phyloP scores from a whole-genome alignment of 805 yeast genomes.

The Barnettozyma sucrosica region DNA sequence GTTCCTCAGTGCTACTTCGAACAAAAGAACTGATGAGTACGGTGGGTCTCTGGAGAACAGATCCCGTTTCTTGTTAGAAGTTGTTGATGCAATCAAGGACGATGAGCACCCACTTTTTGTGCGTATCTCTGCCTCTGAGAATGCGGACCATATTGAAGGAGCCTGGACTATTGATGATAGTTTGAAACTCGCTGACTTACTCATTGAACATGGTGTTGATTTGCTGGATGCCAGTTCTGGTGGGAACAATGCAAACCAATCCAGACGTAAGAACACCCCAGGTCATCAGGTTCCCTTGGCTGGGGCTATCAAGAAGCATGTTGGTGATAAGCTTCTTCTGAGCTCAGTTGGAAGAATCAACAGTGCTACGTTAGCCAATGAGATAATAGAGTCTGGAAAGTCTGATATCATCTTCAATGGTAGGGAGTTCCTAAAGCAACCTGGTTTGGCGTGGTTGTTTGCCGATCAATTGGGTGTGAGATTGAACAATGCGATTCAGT shows the following conservation, averaged over 20 bases:
- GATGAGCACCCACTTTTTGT: conserved; percentile 35
- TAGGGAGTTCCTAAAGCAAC: conserved; percentile 39
- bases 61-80: conserved; percentile 41
- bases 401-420: conserved; percentile 47
- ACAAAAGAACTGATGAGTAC: conserved; percentile 54
- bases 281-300: conserved; percentile 39
- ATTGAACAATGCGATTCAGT: conserved; percentile 33
- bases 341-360: conserved; percentile 43
- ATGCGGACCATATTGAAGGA: conserved; percentile 14
- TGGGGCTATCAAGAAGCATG: conserved; percentile 35
- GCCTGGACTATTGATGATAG: conserved; percentile 18
- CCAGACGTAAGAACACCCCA: conserved; percentile 15
- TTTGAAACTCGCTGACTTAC: conserved; percentile 32
- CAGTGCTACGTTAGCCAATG: conserved; percentile 32
- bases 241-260: conserved; percentile 35
- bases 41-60: conserved; percentile 62
- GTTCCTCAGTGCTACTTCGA: conserved; percentile 39
- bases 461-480: conserved; percentile 44
- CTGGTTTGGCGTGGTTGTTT: conserved; percentile 44
- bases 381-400: conserved; percentile 35
- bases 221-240: conserved; percentile 52
- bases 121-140: conserved; percentile 18
- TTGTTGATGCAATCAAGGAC: conserved; percentile 38
- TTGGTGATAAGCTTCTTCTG: conserved; percentile 38
- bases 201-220: conserved; percentile 41